Evolutionary conservation across 1,284 basidiomycete species (phyloP), one percentile per base, ranked within the genome.

Genomic region (Moesziomyces globuligerus): DNA sequence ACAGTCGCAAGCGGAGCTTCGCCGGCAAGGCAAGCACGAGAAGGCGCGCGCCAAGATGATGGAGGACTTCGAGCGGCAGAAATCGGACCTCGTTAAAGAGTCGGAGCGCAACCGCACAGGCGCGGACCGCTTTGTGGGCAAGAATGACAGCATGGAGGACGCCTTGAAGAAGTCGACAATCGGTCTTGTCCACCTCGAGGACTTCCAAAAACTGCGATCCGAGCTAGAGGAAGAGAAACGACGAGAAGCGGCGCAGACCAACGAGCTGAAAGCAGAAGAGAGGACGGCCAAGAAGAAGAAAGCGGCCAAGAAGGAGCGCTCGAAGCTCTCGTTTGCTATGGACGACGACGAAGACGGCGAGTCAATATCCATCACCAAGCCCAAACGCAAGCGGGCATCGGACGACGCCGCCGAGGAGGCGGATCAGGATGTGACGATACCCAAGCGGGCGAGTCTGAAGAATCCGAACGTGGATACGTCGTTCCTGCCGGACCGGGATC

Each of bases 391-490:
- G 77, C 42, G 62, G 69, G 73, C 48, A 60, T 34, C 49, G 13
- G 42, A 50, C 26, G 47, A 54, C 38, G 28, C 29, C 4, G 47
- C 48, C 8, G 42, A 46, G 18, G 43, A 42, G 7, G 52, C 48
- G 6, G 36, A 20, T 25, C 34, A 28, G 20, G n/a, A 42, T 4
- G 34, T n/a, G 7, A 40, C 53, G 7, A 48, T 51, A 18, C 36
- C 43, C 23, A 94, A 94, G 83, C 88, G 89, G 52, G 84, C 88
- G 18, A 69, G 59, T 21, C 64, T 90, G 78, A 98, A 98, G 86
- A 98, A 98, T 76, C 96, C 96, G 0, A 86, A 89, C 48, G 95
- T 98, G 34, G 96, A 98, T 81, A 99, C 96, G 0, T 97, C 94
- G 1, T 99, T 99, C 85, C 87, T 99, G 8, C 96, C 96, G 0